These are phyloP conservation scores for Coffea canephora DNA, from an alignment of 257 asterid species.

Conservation along the genomic window DNA sequence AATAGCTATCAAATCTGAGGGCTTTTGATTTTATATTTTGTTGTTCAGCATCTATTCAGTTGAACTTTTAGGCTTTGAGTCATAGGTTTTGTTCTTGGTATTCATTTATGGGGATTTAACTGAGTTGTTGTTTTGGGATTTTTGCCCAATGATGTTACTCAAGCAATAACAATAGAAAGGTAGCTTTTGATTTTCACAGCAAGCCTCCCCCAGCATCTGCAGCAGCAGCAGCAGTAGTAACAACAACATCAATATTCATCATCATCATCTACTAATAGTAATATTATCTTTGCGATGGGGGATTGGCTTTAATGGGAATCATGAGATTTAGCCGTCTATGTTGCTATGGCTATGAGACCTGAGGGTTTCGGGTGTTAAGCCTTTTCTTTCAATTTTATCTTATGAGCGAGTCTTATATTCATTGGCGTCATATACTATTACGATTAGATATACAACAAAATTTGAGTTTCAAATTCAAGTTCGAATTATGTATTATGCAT, in stretches of 20 bases:
- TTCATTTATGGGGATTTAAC: neutral
- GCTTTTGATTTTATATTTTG: neutral
- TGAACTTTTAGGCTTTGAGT: neutral
- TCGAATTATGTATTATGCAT: too few species aligned
- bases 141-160: conserved; percentile 5
- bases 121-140: neutral
- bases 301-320: conserved; percentile 20
- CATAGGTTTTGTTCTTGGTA: neutral
- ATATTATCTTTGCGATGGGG: neutral
- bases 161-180: neutral
- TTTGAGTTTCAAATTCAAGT: too few species aligned
- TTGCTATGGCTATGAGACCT: neutral
- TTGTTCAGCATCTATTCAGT: too few species aligned
- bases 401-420: too few species aligned
- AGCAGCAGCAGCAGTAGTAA: neutral
- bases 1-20: neutral
- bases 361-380: neutral
- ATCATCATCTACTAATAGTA: neutral
- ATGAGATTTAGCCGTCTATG: neutral
- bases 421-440: too few species aligned
- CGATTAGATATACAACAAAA: too few species aligned
- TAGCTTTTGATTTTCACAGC: conserved; percentile 12
- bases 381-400: too few species aligned
- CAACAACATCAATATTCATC: neutral
- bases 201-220: conserved; percentile 16